Evolutionary conservation across 192 early-diverging fungal species (phyloP).

Genomic region (Backusella liffmaniae): DNA sequence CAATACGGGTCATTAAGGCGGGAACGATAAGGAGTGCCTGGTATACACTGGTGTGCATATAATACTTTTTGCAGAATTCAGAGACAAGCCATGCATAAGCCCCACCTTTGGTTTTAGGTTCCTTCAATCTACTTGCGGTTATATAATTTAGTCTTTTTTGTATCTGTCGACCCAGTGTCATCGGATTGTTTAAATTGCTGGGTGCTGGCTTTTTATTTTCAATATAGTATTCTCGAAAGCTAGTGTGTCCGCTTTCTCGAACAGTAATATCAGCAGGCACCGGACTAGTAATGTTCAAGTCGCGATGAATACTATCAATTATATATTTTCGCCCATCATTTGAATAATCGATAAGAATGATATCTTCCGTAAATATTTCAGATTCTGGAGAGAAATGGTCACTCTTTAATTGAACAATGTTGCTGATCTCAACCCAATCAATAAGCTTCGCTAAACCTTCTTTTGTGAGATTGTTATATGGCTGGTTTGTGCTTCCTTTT

Average conservation of each 20-base stretch:
- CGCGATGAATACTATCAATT: conserved; percentile 25
- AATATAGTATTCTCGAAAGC: conserved; percentile 43
- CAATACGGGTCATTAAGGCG: conserved; percentile 56
- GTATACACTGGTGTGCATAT: conserved; percentile 39
- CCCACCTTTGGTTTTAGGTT: neutral
- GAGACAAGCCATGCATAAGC: conserved; percentile 29
- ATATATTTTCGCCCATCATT: conserved; percentile 44
- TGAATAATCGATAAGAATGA: conserved; percentile 37
- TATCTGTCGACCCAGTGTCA: neutral
- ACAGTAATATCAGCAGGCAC: conserved; percentile 12
- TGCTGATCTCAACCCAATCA: conserved; percentile 47
- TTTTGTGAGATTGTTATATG: conserved; percentile 35
- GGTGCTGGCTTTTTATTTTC: neutral
- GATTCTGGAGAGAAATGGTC: conserved; percentile 13
- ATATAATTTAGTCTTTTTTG: neutral
- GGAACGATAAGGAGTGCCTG: conserved; percentile 53
- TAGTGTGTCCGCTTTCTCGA: conserved; percentile 31
- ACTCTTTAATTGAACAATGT: conserved; percentile 10
- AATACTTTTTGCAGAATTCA: conserved; percentile 37
- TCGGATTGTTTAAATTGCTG: neutral
- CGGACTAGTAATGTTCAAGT: conserved; percentile 22
- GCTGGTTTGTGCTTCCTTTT: neutral
- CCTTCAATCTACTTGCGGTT: neutral
- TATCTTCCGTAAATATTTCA: conserved; percentile 9
- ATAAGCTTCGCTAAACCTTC: conserved; percentile 31